Base-by-base conservation (phyloP, 2,329 filamentous ascomycete genomes). In the Aspergillus sclerotialis region DNA sequence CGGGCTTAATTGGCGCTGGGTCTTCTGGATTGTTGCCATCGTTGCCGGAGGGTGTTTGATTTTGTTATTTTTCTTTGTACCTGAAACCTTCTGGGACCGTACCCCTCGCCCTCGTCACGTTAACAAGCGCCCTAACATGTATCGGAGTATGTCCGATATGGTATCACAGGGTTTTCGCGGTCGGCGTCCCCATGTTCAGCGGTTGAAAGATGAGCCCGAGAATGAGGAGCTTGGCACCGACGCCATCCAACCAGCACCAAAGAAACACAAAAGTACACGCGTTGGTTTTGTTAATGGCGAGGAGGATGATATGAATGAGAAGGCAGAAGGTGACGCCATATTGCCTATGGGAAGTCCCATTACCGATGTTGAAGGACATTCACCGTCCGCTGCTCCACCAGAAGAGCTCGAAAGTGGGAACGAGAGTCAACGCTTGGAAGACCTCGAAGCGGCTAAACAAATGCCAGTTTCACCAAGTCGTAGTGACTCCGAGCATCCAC, bases 61-160 rank as follows among this genome's bases (percentile, higher is more conserved):
- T 13, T 64, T 94, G 3, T 70, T 96, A 1, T 94, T 94, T 56
- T 70, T 95, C 39, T 94, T 94, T 49, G 85, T 94, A 0, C 90
- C 90, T 0, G 90, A 96, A 63, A 94, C 88, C 0, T 95, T 94
- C 46, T 96, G 90, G 90, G 88, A 95, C 58, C 73, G 90, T 30
- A 82, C 82, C 2, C 88, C 89, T 7, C 63, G 65, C 18, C 60
- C 61, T 13, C 66, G 72, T 19, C 63, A 63, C 39, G 41, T 53
- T 8, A 45, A 43, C 19, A 64, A 63, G 48, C 55, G 61, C 34
- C 60, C 61, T 4, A 46, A 48, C 15, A 35, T 54, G 15, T 50
- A 55, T 15, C 53, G 56, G 5, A 63, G 52, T 18, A 49, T 65
- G 18, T 64, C 63, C 2, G 59, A 61, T 28, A 38, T 64, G 14